phyloP scores from a whole-genome alignment of 805 yeast genomes.

The Metschnikowia chrysomelidarum region DNA sequence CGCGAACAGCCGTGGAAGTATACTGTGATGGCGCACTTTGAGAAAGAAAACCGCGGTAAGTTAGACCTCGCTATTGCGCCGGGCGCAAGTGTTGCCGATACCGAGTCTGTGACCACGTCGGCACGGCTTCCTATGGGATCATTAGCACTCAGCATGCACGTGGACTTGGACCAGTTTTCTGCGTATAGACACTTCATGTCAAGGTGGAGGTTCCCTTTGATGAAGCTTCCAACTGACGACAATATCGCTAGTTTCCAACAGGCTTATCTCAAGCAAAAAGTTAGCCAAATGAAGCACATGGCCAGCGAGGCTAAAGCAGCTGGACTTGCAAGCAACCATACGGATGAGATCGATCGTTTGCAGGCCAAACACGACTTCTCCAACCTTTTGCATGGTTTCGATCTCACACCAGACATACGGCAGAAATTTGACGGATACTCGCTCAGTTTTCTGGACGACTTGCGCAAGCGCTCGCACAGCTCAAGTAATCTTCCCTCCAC shows the following conservation, averaged over 20 bases:
- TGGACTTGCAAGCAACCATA: background rate
- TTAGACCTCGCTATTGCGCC: constrained; percentile 21
- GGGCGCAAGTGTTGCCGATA: constrained; percentile 12
- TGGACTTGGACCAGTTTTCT: constrained; percentile 29
- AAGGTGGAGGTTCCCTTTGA: constrained; percentile 43
- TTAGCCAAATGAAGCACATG: constrained; percentile 1
- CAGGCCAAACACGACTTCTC: constrained; percentile 37
- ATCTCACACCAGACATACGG: constrained; percentile 29
- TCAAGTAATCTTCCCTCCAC: constrained; percentile 5
- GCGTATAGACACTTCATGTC: constrained; percentile 41
- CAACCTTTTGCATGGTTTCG: constrained; percentile 31
- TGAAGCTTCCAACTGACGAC: constrained; percentile 40
- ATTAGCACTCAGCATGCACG: constrained; percentile 28
- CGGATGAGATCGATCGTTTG: constrained; percentile 12
- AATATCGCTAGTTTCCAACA: constrained; percentile 25
- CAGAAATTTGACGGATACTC: constrained; percentile 31
- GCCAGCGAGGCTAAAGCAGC: background rate
- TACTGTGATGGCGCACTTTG: constrained; percentile 39
- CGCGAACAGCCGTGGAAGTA: constrained; percentile 79
- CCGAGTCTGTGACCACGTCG: constrained; percentile 27
- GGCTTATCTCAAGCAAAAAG: constrained; percentile 13
- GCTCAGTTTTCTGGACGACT: constrained; percentile 16
- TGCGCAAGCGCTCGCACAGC: constrained; percentile 6
- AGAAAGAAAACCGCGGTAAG: constrained; percentile 30
- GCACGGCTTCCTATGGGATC: constrained; percentile 27